Evolutionary conservation across 441 rosid species (phyloP), one percentile per base, ranked within the genome.

Genomic region (Erodium moschatum): DNA sequence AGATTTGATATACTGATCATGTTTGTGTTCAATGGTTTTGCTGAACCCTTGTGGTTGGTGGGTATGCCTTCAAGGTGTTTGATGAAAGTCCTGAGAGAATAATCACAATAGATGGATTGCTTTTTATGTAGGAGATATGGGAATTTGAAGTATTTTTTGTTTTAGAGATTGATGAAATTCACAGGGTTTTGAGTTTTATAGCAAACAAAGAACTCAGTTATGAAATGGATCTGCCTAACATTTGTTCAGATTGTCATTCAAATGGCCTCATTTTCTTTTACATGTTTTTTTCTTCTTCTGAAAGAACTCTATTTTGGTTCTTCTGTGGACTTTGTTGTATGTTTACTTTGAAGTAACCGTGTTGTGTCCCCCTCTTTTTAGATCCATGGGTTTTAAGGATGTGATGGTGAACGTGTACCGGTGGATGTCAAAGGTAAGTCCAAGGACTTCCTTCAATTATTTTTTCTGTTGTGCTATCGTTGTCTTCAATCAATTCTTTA

Each of bases 331-430:
- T 10, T 46, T 10, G n/a, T 46, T 46, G 0, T 11, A 46, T 46
- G n/a, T 46, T 46, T 46, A 46, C 12, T 46, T n/a, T 46, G n/a
- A 48, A 48, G 54, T 48, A 48, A 48, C 15, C 54, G 5, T 3
- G 15, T 24, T 65, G 4, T 12, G 6, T 64, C 70, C 64, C 1
- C 64, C 18, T 54, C 44, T 62, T 67, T 67, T 33, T 15, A 72
- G 77, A 73, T 42, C 60, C 21, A 84, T 85, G 89, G 84, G 81
- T 80, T 69, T 60, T 24, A 64, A 72, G 46, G 61, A 64, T 35
- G 69, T 31, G 68, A 73, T 40, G 77, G 75, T 29, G 78, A 72
- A 64, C 67, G 68, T 75, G 63, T 56, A 52, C 67, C 4, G 5
- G 27, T 52, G 80, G 79, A 64, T 77, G 71, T 65, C 50, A 60